Evolutionary conservation across 371 early-diverging fungal genomes (phyloP).

Genomic region (Mucor lusitanicus): DNA sequence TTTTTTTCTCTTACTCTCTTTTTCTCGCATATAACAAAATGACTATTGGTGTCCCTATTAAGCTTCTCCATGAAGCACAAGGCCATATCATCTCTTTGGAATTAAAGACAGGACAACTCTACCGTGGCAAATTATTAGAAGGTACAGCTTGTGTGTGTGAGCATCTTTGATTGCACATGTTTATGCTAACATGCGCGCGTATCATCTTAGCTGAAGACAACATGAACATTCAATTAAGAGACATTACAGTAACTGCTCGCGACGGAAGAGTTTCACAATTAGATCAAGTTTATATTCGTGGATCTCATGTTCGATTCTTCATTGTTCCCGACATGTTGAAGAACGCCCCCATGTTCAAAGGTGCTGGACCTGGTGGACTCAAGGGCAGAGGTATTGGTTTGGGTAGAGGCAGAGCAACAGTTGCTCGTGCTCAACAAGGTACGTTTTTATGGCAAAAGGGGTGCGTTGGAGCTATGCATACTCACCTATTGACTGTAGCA

Average conservation of each 20-base stretch:
- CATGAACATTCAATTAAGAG: conserved; percentile 96
- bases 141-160: conserved; percentile 40
- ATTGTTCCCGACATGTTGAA: conserved; percentile 98
- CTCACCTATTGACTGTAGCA: conserved; percentile 23
- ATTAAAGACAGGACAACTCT: conserved; percentile 90
- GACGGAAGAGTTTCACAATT: conserved; percentile 90
- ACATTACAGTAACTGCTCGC: conserved; percentile 90
- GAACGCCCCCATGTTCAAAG: conserved; percentile 97
- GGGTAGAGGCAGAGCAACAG: conserved; percentile 86
- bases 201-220: conserved; percentile 91
- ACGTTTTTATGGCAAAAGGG: background rate
- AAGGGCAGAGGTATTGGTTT: conserved; percentile 87
- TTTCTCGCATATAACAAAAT: conserved; percentile 36
- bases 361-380: conserved; percentile 75
- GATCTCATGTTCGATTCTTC: conserved; percentile 94
- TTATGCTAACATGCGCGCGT: conserved; percentile 1
- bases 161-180: background rate
- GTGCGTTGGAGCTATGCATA: background rate
- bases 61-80: conserved; percentile 97
- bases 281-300: conserved; percentile 96
- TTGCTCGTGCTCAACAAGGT: conserved; percentile 76
- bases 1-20: too few relatives aligned
- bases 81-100: conserved; percentile 96
- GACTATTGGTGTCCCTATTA: conserved; percentile 94
- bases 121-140: conserved; percentile 94